Evolutionary conservation across 257 asterid species (phyloP).

Genomic region (Orobanche coerulescens): DNA sequence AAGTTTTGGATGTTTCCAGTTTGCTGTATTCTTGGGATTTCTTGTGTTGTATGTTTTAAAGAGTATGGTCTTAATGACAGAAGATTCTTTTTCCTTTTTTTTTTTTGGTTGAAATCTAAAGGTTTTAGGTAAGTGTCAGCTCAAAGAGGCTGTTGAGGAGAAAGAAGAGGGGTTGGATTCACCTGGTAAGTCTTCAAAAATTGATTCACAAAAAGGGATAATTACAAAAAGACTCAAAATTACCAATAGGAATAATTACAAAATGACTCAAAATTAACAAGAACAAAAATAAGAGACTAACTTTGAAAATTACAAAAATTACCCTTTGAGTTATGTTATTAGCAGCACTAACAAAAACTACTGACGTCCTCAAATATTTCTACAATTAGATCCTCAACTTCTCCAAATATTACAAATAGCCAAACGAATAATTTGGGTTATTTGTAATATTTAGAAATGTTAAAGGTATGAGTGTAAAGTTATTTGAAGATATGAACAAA

Average conservation of each 20-base stretch:
- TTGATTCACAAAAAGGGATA: not conserved
- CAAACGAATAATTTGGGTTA: too few relatives aligned
- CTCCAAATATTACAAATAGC: too few relatives aligned
- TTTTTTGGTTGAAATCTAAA: conserved; percentile 20
- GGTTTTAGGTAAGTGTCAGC: conserved; percentile 88
- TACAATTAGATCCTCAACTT: too few relatives aligned
- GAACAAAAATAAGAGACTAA: too few relatives aligned
- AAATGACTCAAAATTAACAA: too few relatives aligned
- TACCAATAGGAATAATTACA: not conserved
- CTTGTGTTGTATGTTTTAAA: not conserved
- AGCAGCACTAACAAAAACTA: too few relatives aligned
- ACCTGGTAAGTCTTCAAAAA: conserved; percentile 41
- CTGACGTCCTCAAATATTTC: too few relatives aligned
- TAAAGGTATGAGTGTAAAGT: too few relatives aligned
- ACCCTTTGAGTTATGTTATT: too few relatives aligned
- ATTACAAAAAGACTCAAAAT: too few relatives aligned
- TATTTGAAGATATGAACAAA: too few relatives aligned
- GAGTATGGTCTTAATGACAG: not conserved
- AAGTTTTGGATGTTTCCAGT: not conserved
- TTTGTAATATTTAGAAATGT: too few relatives aligned
- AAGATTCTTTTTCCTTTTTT: not conserved
- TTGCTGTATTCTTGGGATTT: not conserved
- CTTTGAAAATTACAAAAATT: not conserved
- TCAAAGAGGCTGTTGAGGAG: conserved; percentile 72
- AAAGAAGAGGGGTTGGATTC: conserved; percentile 72